Base-by-base conservation (phyloP, 495 filamentous ascomycete species). In the Penicillium bovifimosum region DNA sequence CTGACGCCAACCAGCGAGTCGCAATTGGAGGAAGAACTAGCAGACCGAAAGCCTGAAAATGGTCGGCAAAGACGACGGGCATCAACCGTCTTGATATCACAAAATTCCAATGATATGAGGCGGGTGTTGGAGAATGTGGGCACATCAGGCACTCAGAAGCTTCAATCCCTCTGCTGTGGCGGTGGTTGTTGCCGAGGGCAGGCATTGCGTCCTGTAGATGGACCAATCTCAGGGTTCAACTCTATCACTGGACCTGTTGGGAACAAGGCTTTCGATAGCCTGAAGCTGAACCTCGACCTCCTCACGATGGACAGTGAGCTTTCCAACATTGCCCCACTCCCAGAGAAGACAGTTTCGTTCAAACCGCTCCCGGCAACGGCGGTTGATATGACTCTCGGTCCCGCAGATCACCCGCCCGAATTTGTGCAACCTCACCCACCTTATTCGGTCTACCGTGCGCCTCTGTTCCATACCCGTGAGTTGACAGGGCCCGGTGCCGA, bases 391-490 rank as follows among this genome's bases (percentile, higher is more conserved):
- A 31, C 65, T 26, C 28, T 78, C 17, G 72, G 66, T 13, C 71
- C 70, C 16, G 43, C 58, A 6, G 66, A 76, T 47, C 84, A 91
- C 64, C 91, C 93, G 13, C 93, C 93, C 2, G 79, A 76, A 35
- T 98, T 90, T 64, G 91, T 97, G 45, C 88, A 93, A 57, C 93
- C 93, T n/a, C 93, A 98, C 63, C 89, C 87, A 33, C 93, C 93
- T 1, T 90, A 95, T 66, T 78, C 90, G 46, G 91, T 98, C 41
- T 93, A 86, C 68, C 85, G 90, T 8, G 91, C 91, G 18, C 87
- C 82, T 52, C 79, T 98, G 36, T 82, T 87, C 65, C 81, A 81
- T 60, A 82, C 90, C 1, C 86, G 93, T 26, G 90, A 96, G 67
- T 70, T 98, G 51, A 98, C 93, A 1, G 85, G 82, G 54, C 73